These are phyloP conservation scores for Intubia oerlemansii DNA, from an alignment of 2,329 filamentous ascomycete genomes.

Conservation along the genomic window DNA sequence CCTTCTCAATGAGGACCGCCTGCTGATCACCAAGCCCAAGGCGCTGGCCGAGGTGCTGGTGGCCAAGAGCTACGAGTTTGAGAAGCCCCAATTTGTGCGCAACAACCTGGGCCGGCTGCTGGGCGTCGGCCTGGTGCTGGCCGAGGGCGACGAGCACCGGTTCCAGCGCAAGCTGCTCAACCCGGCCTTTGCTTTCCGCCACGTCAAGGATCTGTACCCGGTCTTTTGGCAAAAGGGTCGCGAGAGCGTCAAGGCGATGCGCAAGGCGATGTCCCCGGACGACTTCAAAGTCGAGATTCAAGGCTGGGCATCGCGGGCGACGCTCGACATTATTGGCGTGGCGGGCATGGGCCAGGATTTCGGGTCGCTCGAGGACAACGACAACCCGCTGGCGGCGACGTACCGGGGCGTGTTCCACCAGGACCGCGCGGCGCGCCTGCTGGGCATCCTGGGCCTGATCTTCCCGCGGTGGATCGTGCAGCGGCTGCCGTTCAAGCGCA, in stretches of 20 bases:
- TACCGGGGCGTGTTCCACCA: slow-evolving; percentile 36
- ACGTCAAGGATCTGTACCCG: slow-evolving; percentile 68
- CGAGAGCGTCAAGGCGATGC: slow-evolving; percentile 44
- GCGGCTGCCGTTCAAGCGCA: slow-evolving; percentile 47
- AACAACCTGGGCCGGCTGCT: slow-evolving; percentile 39
- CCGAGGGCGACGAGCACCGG: slow-evolving; percentile 84
- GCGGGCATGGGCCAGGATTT: slow-evolving; percentile 56
- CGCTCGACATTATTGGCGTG: slow-evolving; percentile 55
- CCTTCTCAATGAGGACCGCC: slow-evolving; percentile 37
- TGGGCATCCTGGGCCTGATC: slow-evolving; percentile 38
- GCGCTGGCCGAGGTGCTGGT: slow-evolving; percentile 49
- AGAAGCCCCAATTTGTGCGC: slow-evolving; percentile 35
- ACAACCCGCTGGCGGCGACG: slow-evolving; percentile 33
- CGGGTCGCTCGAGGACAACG: slow-evolving; percentile 36
- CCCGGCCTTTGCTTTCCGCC: slow-evolving; percentile 69
- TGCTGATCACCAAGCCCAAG: slow-evolving; percentile 40
- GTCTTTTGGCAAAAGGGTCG: slow-evolving; percentile 62
- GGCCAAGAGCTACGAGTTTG: slow-evolving; percentile 47
- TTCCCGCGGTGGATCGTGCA: slow-evolving; percentile 40
- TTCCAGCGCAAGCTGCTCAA: slow-evolving; percentile 57
- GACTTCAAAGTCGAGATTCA: too few relatives aligned
- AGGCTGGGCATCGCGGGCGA: slow-evolving; percentile 44
- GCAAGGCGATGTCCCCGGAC: slow-evolving; percentile 36
- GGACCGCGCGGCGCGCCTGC: slow-evolving; percentile 24
- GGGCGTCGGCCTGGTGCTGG: slow-evolving; percentile 52